phyloP scores from a whole-genome alignment of 352 stramenopile species.

The Phytophthora hybrid region DNA sequence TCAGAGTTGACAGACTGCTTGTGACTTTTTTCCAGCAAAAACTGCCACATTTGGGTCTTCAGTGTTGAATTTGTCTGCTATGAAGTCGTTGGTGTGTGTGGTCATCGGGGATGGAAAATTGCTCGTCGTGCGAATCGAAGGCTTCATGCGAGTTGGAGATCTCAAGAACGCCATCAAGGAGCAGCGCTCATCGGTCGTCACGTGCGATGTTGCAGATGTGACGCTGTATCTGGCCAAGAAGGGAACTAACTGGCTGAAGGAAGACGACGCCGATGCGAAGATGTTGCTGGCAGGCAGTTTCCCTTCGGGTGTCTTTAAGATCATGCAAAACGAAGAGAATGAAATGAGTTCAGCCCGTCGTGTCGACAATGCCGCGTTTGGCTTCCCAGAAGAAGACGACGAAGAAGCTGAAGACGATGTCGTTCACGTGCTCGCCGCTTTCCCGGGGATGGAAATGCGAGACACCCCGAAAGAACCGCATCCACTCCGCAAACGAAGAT shows the following conservation, averaged over 20 bases:
- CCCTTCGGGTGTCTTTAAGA: background rate
- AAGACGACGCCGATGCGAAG: background rate
- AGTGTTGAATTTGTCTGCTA: background rate
- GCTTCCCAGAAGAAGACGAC: background rate
- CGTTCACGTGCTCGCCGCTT: background rate
- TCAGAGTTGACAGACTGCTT: too few relatives aligned
- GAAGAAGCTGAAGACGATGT: background rate
- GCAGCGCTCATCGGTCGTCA: background rate
- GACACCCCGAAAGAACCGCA: background rate
- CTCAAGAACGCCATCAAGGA: constrained; percentile 1
- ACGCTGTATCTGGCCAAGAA: constrained; percentile 6
- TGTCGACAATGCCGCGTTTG: background rate
- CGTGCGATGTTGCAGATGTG: constrained; percentile 4
- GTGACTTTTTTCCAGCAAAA: background rate
- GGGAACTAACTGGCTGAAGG: background rate
- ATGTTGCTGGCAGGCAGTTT: background rate
- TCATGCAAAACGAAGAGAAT: background rate
- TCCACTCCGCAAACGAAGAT: background rate
- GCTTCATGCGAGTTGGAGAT: background rate
- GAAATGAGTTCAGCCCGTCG: background rate
- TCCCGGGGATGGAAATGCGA: background rate
- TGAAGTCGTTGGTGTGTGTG: constrained; percentile 1
- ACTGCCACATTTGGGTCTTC: background rate
- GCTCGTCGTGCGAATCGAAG: background rate
- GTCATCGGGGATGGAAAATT: background rate